A percentile compares a stretch with the other conserved stretches of the same genome.
Conservation (phyloP, 495 filamentous ascomycete species). For the Collariella sp. region DNA sequence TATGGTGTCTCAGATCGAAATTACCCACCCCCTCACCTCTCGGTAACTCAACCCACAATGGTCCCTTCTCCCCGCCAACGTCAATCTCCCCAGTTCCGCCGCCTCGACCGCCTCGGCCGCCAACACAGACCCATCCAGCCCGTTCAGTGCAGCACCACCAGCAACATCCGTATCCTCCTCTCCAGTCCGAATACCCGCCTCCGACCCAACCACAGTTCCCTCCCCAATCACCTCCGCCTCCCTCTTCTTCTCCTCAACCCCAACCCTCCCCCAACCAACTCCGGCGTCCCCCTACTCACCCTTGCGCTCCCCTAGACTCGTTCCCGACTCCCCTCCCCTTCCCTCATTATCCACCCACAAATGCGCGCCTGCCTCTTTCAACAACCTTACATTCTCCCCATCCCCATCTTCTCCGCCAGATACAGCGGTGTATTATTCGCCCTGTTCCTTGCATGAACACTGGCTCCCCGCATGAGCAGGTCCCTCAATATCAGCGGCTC, state of each 20-base stretch:
- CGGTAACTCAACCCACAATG: slow-evolving; percentile 9
- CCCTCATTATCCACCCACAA: slow-evolving; percentile 25
- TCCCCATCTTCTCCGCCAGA: slow-evolving; percentile 53
- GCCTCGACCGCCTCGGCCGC: not conserved
- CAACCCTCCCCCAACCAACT: not conserved
- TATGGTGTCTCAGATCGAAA: not conserved
- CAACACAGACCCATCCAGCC: not conserved
- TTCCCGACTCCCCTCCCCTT: slow-evolving; percentile 3
- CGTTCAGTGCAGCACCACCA: not conserved
- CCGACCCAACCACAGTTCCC: not conserved
- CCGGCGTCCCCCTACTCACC: slow-evolving; percentile 1
- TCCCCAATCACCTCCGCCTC: not conserved
- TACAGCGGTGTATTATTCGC: slow-evolving; percentile 76
- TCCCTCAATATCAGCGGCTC: slow-evolving; percentile 53
- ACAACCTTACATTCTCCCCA: slow-evolving; percentile 53
- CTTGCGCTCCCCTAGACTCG: not conserved
- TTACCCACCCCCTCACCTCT: not conserved
- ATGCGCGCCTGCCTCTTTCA: slow-evolving; percentile 38
- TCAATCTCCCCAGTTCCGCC: not conserved
- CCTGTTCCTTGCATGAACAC: slow-evolving; percentile 77
- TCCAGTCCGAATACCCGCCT: not conserved
- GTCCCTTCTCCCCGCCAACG: slow-evolving; percentile 3
- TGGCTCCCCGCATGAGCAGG: slow-evolving; percentile 68
- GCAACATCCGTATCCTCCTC: not conserved
- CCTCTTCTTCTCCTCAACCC: not conserved